phyloP scores from a whole-genome alignment of 208 protist genomes.

The Acanthamoeba quina region DNA sequence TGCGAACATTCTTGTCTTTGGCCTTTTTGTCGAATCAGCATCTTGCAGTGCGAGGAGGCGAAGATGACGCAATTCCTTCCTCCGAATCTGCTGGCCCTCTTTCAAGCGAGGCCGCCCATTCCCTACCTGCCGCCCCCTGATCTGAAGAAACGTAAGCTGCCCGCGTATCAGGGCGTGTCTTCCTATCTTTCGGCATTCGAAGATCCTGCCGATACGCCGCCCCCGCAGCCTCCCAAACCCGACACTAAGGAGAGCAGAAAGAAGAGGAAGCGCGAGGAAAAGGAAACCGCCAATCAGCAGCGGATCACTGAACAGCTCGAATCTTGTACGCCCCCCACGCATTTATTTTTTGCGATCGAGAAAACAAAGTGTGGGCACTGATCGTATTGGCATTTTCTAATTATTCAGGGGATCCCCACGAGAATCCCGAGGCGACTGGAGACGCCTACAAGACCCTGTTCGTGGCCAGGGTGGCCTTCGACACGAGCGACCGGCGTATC shows the following conservation, averaged over 20 bases:
- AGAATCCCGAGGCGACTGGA: conserved; percentile 86
- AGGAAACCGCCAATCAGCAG: conserved; percentile 73
- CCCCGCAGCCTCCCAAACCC: conserved; percentile 53
- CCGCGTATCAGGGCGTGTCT: conserved; percentile 79
- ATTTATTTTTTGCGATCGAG: too few relatives aligned
- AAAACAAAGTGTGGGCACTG: background rate
- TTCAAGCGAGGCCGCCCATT: conserved; percentile 83
- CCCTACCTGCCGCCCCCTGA: conserved; percentile 79
- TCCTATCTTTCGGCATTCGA: conserved; percentile 75
- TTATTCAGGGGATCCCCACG: conserved; percentile 88
- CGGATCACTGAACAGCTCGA: conserved; percentile 66
- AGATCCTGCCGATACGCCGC: conserved; percentile 75
- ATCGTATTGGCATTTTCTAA: background rate
- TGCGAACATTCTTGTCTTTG: too few relatives aligned
- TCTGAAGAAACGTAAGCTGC: conserved; percentile 79
- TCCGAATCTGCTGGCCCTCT: conserved; percentile 86
- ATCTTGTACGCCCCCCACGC: conserved; percentile 82
- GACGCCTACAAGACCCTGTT: conserved; percentile 93
- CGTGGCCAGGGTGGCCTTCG: conserved; percentile 88
- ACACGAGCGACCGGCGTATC: conserved; percentile 90
- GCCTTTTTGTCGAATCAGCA: too few relatives aligned
- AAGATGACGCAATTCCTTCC: conserved; percentile 83
- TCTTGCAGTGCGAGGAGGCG: too few relatives aligned
- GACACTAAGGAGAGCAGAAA: conserved; percentile 74
- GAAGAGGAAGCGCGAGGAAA: conserved; percentile 83